Evolutionary conservation across 2,329 filamentous ascomycete species (phyloP).

Genomic region (Pestalotiopsis sp.): DNA sequence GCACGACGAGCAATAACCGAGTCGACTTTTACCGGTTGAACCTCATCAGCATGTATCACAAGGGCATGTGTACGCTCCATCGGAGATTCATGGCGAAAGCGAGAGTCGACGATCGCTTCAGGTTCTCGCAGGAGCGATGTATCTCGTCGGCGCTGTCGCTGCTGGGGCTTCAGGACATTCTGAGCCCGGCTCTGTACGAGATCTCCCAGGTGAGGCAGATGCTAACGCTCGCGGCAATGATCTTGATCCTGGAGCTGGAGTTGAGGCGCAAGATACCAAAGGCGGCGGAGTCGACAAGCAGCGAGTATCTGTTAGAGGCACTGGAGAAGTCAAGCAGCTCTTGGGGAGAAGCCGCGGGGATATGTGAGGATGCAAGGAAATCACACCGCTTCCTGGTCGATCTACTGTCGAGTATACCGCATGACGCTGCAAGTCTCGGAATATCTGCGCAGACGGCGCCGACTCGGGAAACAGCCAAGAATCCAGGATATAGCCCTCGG

Average conservation of each 20-base stretch:
- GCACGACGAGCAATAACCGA: conserved; percentile 25
- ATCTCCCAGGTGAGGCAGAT: neutral
- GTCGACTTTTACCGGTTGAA: conserved; percentile 44
- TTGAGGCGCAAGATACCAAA: neutral
- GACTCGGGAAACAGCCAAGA: neutral
- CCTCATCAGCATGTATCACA: conserved; percentile 52
- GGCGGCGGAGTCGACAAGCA: neutral
- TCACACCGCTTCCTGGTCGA: neutral
- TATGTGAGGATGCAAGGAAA: neutral
- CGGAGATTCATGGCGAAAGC: conserved; percentile 43
- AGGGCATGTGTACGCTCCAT: conserved; percentile 51
- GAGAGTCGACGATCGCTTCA: conserved; percentile 14
- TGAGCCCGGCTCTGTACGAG: neutral
- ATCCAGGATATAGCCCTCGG: neutral
- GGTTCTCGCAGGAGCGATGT: conserved; percentile 23
- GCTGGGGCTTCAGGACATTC: conserved; percentile 20
- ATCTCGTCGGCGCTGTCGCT: conserved; percentile 26
- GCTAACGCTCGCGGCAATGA: neutral
- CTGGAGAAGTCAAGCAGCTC: neutral
- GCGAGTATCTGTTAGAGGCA: neutral
- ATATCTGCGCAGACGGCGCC: too few relatives aligned
- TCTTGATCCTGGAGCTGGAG: neutral
- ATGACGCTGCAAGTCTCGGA: neutral
- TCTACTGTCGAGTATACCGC: neutral
- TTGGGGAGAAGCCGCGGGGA: neutral